A percentile compares a stretch with the other conserved stretches of the same genome.
Conservation (phyloP, 73 alveolate genomes). For the Stentor coeruleus region DNA sequence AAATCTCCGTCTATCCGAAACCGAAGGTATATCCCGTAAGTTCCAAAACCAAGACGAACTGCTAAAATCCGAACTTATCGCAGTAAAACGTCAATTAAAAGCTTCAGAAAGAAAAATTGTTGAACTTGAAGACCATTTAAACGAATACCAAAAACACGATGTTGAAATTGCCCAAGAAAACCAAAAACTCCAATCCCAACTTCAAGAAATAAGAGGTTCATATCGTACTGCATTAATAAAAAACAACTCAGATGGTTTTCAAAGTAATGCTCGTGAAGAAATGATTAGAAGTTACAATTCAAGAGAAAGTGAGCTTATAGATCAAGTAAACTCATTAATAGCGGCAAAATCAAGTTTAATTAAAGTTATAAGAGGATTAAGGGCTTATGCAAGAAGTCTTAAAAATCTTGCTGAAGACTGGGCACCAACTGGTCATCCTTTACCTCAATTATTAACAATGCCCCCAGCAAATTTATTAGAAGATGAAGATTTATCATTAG, state of each 20-base stretch:
- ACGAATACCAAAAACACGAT: conserved; percentile 72
- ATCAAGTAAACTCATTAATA: conserved; percentile 77
- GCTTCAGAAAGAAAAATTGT: conserved; percentile 86
- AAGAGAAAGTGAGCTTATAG: conserved; percentile 87
- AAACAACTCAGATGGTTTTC: conserved; percentile 65
- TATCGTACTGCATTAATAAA: conserved; percentile 75
- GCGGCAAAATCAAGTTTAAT: conserved; percentile 35
- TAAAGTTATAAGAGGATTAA: conserved; percentile 51
- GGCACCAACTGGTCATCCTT: conserved; percentile 95
- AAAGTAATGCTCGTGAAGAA: conserved; percentile 75
- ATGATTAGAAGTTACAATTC: conserved; percentile 91
- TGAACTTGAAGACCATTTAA: conserved; percentile 90
- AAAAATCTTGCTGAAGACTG: conserved; percentile 94
- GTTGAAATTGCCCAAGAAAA: conserved; percentile 81
- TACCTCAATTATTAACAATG: conserved; percentile 88
- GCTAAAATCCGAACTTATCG: conserved; percentile 72
- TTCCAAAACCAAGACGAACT: conserved; percentile 50
- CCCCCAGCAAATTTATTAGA: conserved; percentile 91
- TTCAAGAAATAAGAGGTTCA: conserved; percentile 89
- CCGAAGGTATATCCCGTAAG: conserved; percentile 45
- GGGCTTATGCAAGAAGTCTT: conserved; percentile 90
- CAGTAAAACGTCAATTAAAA: conserved; percentile 68
- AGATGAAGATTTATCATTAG: conserved; percentile 90
- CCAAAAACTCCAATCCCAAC: conserved; percentile 71
- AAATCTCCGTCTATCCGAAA: conserved; percentile 47